Evolutionary conservation across 164 flowering plant species (phyloP), one percentile per base, ranked within the genome.

Genomic region (Chimonanthus salicifolius): DNA sequence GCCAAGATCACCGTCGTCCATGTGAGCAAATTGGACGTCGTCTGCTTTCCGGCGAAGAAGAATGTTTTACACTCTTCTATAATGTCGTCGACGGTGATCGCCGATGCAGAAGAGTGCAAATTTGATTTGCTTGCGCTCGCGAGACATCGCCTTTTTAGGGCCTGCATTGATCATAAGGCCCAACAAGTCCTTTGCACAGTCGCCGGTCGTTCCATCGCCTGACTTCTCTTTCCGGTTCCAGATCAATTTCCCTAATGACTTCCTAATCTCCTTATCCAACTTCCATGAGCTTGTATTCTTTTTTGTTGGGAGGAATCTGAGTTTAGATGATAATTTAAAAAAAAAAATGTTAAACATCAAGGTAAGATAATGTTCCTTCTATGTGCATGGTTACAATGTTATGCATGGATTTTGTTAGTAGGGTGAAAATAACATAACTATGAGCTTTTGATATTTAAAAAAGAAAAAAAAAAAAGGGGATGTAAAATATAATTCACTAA

Each of bases 51-150:
- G 64, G 99, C 99, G 49, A 95, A 95, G 88, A 93, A 92, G 77
- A 95, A 93, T 70, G 86, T 88, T 85, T 95, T 95, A 87, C 99
- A 95, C 82, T 95, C 99, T 76, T 93, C 98, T 0, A 90, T 89
- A 2, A 93, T 94, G 87, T 95, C 99, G 21, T 85, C 58, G 4
- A 82, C 84, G 0, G 92, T 88, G 50, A 93, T 79, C 6, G 70
- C 74, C 20, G 80, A 67, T 6, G 83, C 4, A 13, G 80, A 45
- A 13, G 68, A 66, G 49, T 10, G n/a, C 47, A 44, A 66, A 10
- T 66, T 44, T 11, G 68, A 5, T 44, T 46, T 72, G 20, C 50
- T 64, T 6, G 6, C 51, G 3, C 50, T 64, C 13, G 6, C 51
- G 3, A n/a, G 64, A 3, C 3, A 5, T 11, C 6, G 16, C 62